Evolutionary conservation across 441 rosid genomes (phyloP).

Genomic region (Viola pubescens): DNA sequence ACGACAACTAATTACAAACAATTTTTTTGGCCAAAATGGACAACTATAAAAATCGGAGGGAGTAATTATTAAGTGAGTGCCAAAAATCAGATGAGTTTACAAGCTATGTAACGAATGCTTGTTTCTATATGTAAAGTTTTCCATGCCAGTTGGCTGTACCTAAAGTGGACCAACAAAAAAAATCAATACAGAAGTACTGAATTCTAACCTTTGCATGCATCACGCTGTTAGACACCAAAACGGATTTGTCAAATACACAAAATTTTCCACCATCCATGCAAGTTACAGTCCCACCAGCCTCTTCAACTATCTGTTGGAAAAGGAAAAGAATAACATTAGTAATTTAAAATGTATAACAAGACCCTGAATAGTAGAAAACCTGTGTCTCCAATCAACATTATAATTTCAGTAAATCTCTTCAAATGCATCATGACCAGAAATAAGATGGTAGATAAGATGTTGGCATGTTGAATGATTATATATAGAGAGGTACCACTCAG

Average conservation of each 20-base stretch:
- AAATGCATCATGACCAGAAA: neutral
- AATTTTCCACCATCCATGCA: constrained; percentile 83
- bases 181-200: neutral
- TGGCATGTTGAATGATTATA: neutral
- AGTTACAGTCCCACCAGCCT: constrained; percentile 81
- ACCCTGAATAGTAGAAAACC: constrained; percentile 5
- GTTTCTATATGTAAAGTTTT: neutral
- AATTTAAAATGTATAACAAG: neutral
- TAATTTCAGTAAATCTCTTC: neutral
- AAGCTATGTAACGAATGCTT: neutral
- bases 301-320: constrained; percentile 66
- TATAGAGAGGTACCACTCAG: neutral
- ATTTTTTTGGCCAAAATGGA: too few relatives aligned
- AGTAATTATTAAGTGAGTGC: too few relatives aligned
- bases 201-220: constrained; percentile 61
- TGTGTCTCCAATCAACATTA: neutral
- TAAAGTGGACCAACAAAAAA: too few relatives aligned
- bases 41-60: too few relatives aligned
- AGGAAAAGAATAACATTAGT: constrained; percentile 6
- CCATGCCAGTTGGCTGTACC: neutral
- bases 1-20: too few relatives aligned
- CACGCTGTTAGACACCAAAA: constrained; percentile 74
- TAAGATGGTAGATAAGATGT: neutral
- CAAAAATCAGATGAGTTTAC: neutral
- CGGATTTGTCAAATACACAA: constrained; percentile 72